Evolutionary conservation across 495 filamentous ascomycete genomes (phyloP).

Genomic region (Penicillium cosmopolitanum): DNA sequence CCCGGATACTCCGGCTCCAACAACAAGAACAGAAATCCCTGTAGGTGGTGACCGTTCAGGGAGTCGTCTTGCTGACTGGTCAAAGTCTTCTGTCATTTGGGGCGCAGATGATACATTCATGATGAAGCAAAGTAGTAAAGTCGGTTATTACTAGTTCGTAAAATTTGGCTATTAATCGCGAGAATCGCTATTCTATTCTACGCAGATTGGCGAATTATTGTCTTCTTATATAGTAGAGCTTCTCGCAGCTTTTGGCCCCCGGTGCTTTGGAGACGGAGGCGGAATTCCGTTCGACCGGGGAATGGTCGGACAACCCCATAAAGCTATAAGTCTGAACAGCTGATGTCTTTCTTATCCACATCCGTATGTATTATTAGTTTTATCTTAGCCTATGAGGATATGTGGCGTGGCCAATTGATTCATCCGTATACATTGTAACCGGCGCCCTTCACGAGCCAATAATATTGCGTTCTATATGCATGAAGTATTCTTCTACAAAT

Average conservation of each 20-base stretch:
- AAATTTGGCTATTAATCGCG: too few relatives aligned
- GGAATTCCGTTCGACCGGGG: not conserved
- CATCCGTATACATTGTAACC: too few relatives aligned
- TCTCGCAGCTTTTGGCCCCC: too few relatives aligned
- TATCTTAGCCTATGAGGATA: too few relatives aligned
- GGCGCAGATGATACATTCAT: not conserved
- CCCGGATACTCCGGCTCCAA: slow-evolving; percentile 23
- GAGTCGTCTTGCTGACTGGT: not conserved
- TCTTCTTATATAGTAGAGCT: not conserved
- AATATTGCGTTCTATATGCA: not conserved
- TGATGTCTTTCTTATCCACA: too few relatives aligned
- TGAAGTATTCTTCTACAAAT: not conserved
- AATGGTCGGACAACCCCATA: not conserved
- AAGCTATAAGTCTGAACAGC: too few relatives aligned
- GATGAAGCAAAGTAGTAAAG: not conserved
- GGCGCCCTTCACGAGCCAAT: not conserved
- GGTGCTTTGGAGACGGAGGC: not conserved
- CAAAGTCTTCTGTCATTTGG: not conserved
- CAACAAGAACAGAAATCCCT: slow-evolving; percentile 17
- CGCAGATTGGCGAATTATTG: not conserved
- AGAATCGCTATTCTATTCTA: not conserved
- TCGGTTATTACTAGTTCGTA: too few relatives aligned
- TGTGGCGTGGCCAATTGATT: too few relatives aligned
- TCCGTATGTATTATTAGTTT: too few relatives aligned
- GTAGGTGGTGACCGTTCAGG: slow-evolving; percentile 11